phyloP scores from a whole-genome alignment of 352 stramenopile genomes.

The Globisporangium heterothallicum region DNA sequence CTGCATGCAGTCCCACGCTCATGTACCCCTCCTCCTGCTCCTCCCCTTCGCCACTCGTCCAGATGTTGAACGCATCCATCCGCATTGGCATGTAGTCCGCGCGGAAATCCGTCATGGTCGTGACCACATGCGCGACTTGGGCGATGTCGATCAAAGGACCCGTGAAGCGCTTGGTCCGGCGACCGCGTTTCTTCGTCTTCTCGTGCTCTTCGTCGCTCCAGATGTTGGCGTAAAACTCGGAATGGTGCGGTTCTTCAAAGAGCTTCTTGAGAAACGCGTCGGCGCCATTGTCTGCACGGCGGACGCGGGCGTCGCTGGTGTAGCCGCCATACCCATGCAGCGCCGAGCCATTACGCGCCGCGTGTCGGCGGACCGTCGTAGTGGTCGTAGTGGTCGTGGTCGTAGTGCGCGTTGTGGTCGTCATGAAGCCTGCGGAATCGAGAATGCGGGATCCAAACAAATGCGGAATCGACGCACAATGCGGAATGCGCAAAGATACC shows the following conservation, averaged over 20 bases:
- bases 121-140: slow-evolving; percentile 70
- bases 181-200: slow-evolving; percentile 30
- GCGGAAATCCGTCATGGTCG: slow-evolving; percentile 61
- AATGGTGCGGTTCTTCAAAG: slow-evolving; percentile 31
- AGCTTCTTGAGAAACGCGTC: slow-evolving; percentile 16
- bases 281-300: neutral
- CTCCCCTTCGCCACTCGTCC: slow-evolving; percentile 28
- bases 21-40: no score
- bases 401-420: slow-evolving; percentile 13
- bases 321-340: neutral
- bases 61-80: slow-evolving; percentile 46
- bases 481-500: no score
- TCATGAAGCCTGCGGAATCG: slow-evolving; percentile 28
- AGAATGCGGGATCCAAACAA: neutral
- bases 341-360: neutral
- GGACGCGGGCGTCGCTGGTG: neutral
- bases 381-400: slow-evolving; percentile 23
- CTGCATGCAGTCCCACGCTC: slow-evolving; percentile 12
- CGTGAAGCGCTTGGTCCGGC: slow-evolving; percentile 3
- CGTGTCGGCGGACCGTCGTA: slow-evolving; percentile 5
- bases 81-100: slow-evolving; percentile 44
- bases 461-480: neutral
- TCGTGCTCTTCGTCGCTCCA: slow-evolving; percentile 36
- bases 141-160: slow-evolving; percentile 55
- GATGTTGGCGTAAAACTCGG: slow-evolving; percentile 63